Base-by-base conservation (phyloP, 306 rosid genomes). In the Quercus engelmannii region DNA sequence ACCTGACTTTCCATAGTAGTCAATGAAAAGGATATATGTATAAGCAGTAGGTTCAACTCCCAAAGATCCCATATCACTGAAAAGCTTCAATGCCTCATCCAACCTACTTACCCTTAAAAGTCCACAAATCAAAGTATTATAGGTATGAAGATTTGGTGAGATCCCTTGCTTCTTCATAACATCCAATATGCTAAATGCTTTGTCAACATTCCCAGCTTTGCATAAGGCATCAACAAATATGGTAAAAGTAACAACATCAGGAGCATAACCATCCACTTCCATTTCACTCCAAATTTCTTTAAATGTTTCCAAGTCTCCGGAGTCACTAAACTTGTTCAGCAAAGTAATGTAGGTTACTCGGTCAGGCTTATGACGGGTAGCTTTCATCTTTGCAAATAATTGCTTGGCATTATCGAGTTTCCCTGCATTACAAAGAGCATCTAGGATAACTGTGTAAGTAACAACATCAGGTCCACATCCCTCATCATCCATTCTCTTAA, bases 391-490 rank as follows among this genome's bases (percentile, higher is more conserved):
- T 26, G 75, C 75, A 81, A 85, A 91, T 69, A 95, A 82, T 21
- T 88, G 92, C 74, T 80, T 84, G 1, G 97, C 99, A 57, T 82
- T 86, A 33, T 90, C 97, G 58, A 91, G 90, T 79, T 75, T 84
- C 64, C 98, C 96, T 2, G 92, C 92, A 54, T 78, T 76, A 76
- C 99, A 92, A 76, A 95, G 97, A 23, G 97, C 97, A 79, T 92
- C 99, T 79, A 94, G 88, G 56, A 94, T 97, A 77, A 94, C 97
- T 1, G 99, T 92, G 59, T 88, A 94, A 75, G 99, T 94, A 86
- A 94, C 76, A 80, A 91, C 97, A 85, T 92, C 97, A 26, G 99
- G 95, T 51, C 95, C 89, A 28, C 97, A 94, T 69, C 97, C 97
- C 83, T 88, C 97, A 3, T 90, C 88, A 9, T 92, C 94, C 99